phyloP scores from a whole-genome alignment of 2,329 filamentous ascomycete species.

The Myriosclerotinia duriaeana region DNA sequence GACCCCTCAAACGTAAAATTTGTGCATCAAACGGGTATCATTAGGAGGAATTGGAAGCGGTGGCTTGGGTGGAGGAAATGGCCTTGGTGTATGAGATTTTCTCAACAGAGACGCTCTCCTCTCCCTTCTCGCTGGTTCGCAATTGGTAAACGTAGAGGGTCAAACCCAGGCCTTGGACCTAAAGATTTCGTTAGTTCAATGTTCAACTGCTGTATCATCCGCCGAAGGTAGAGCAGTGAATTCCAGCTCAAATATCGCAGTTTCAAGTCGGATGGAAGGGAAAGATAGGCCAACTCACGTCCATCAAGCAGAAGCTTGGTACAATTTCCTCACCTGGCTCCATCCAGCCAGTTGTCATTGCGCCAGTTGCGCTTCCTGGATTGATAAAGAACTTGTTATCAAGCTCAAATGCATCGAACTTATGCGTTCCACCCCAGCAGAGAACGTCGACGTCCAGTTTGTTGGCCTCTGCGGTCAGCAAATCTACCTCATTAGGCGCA shows the following conservation, averaged over 20 bases:
- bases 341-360: conserved; percentile 58
- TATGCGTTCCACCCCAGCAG: conserved; percentile 67
- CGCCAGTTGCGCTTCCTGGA: conserved; percentile 65
- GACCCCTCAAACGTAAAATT: conserved; percentile 3
- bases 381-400: conserved; percentile 75
- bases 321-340: conserved; percentile 67
- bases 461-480: conserved; percentile 66
- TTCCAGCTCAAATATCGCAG: background rate
- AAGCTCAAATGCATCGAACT: conserved; percentile 70
- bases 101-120: conserved; percentile 78
- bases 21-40: conserved; percentile 27
- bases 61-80: conserved; percentile 38
- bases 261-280: background rate
- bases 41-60: conserved; percentile 26
- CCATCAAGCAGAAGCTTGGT: conserved; percentile 96
- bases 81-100: conserved; percentile 85
- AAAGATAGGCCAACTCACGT: conserved; percentile 61
- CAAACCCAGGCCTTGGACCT: conserved; percentile 95
- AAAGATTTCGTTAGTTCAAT: conserved; percentile 15
- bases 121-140: conserved; percentile 72
- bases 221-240: too few species aligned
- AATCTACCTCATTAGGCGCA: conserved; percentile 61
- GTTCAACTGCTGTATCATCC: background rate
- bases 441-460: conserved; percentile 67
- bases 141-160: conserved; percentile 93